Conservation (phyloP, 208 protist species). For the Porcisia hertigi region DNA sequence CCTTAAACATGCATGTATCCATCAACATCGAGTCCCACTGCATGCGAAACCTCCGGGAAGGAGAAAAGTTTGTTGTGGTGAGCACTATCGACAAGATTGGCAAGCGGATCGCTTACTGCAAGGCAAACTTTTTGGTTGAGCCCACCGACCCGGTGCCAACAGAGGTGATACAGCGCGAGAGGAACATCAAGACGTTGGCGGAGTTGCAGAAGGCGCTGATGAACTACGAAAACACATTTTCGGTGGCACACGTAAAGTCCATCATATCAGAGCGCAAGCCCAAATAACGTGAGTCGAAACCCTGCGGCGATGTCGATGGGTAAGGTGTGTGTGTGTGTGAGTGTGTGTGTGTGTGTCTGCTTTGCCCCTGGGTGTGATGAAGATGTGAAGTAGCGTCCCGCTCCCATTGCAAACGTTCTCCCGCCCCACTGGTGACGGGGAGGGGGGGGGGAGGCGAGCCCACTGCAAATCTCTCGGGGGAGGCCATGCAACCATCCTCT, state of each 20-base stretch:
- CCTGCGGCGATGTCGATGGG: neutral
- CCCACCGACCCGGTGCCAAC: conserved; percentile 10
- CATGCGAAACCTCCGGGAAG: conserved; percentile 38
- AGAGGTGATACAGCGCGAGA: conserved; percentile 27
- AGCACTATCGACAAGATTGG: conserved; percentile 73
- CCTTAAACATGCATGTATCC: conserved; percentile 57
- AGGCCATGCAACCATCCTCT: too few species aligned
- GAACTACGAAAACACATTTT: conserved; percentile 44
- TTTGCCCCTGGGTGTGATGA: neutral
- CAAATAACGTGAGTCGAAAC: conserved; percentile 1
- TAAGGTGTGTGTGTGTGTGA: neutral
- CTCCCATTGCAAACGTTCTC: too few species aligned
- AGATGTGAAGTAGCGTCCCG: too few species aligned
- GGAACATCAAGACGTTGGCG: conserved; percentile 22
- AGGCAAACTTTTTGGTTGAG: conserved; percentile 42
- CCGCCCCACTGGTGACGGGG: too few species aligned
- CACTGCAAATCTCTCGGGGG: too few species aligned
- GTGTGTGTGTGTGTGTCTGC: neutral
- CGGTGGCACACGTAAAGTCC: conserved; percentile 68
- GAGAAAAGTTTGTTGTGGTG: conserved; percentile 54
- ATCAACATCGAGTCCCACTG: conserved; percentile 57
- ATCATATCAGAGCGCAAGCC: conserved; percentile 38
- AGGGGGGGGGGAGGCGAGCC: too few species aligned
- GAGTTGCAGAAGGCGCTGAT: conserved; percentile 43
- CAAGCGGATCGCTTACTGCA: conserved; percentile 71